phyloP scores from a whole-genome alignment of 352 stramenopile species.

The Thalassiosira ordinaria region DNA sequence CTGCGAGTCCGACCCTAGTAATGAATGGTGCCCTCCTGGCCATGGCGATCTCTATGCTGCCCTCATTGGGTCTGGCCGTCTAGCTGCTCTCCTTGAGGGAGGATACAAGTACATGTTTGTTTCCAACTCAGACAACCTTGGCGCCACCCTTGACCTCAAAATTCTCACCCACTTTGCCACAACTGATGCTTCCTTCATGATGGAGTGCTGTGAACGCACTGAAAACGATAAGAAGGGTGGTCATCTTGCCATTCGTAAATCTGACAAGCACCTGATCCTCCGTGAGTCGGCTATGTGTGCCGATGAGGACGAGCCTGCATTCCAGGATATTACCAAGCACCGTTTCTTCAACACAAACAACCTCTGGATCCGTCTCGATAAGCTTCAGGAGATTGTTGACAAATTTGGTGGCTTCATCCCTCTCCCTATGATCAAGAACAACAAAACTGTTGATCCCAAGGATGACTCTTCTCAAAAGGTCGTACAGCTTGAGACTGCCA shows the following conservation, averaged over 20 bases:
- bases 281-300: slow-evolving; percentile 97
- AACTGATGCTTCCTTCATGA: slow-evolving; percentile 96
- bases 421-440: slow-evolving; percentile 97
- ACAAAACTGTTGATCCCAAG: slow-evolving; percentile 94
- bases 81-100: slow-evolving; percentile 94
- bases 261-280: slow-evolving; percentile 94
- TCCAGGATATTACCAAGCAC: slow-evolving; percentile 97
- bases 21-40: slow-evolving; percentile 97
- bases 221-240: slow-evolving; percentile 99
- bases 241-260: slow-evolving; percentile 96
- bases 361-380: slow-evolving; percentile 97
- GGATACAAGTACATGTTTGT: slow-evolving; percentile 99
- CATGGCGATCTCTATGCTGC: slow-evolving; percentile 99
- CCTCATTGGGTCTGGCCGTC: slow-evolving; percentile 94
- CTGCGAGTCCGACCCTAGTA: slow-evolving; percentile 86
- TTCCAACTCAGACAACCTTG: slow-evolving; percentile 99
- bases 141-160: slow-evolving; percentile 95
- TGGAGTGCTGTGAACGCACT: slow-evolving; percentile 98
- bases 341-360: slow-evolving; percentile 99
- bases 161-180: slow-evolving; percentile 99
- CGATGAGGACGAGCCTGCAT: slow-evolving; percentile 93
- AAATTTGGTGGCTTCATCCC: slow-evolving; percentile 96
- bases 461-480: slow-evolving; percentile 93
- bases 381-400: slow-evolving; percentile 95
- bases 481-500: slow-evolving; percentile 92